Percentiles rank a stretch among this genome's conserved stretches.
These are phyloP conservation scores for Hyaloscypha bicolor DNA, from an alignment of 495 filamentous ascomycete species.

Conservation along the genomic window DNA sequence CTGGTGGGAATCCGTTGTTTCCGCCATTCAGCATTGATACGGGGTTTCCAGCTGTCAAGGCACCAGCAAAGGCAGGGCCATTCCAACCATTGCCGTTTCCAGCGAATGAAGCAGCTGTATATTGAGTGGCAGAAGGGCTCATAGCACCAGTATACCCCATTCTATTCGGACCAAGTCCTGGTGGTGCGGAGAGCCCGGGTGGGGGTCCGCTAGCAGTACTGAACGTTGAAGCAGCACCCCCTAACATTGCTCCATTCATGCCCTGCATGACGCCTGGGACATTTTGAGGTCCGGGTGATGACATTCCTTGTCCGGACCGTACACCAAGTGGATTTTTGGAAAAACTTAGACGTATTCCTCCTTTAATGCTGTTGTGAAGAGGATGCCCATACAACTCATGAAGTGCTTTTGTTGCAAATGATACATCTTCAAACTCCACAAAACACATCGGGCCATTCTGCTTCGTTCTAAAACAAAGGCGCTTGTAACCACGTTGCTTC, in stretches of 20 bases:
- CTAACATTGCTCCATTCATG: slow-evolving; percentile 56
- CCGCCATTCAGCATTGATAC: slow-evolving; percentile 46
- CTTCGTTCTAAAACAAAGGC: slow-evolving; percentile 96
- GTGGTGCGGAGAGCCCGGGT: slow-evolving; percentile 70
- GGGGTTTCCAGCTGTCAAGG: slow-evolving; percentile 42
- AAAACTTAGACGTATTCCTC: slow-evolving; percentile 96
- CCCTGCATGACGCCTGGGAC: slow-evolving; percentile 52
- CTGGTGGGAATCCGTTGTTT: slow-evolving; percentile 51
- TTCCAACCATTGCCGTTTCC: slow-evolving; percentile 45
- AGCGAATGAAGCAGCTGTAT: slow-evolving; percentile 44
- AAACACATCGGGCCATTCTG: slow-evolving; percentile 99
- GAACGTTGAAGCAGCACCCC: slow-evolving; percentile 55
- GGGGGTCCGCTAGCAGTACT: slow-evolving; percentile 75
- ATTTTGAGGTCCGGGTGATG: slow-evolving; percentile 59
- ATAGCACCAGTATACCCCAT: slow-evolving; percentile 30
- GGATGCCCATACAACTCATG: slow-evolving; percentile 89
- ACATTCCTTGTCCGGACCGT: slow-evolving; percentile 70
- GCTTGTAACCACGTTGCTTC: slow-evolving; percentile 93
- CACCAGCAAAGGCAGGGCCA: slow-evolving; percentile 42
- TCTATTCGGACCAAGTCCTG: slow-evolving; percentile 58
- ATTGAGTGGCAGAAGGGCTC: slow-evolving; percentile 43
- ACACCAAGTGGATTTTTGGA: slow-evolving; percentile 98
- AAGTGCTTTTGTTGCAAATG: slow-evolving; percentile 89
- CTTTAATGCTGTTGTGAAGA: slow-evolving; percentile 91
- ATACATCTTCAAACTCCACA: slow-evolving; percentile 96